A percentile compares a stretch with the other conserved stretches of the same genome.
Evolutionary conservation across 768 basidiomycete genomes (phyloP).

Genomic region (Boletus rufocinnamomeus): DNA sequence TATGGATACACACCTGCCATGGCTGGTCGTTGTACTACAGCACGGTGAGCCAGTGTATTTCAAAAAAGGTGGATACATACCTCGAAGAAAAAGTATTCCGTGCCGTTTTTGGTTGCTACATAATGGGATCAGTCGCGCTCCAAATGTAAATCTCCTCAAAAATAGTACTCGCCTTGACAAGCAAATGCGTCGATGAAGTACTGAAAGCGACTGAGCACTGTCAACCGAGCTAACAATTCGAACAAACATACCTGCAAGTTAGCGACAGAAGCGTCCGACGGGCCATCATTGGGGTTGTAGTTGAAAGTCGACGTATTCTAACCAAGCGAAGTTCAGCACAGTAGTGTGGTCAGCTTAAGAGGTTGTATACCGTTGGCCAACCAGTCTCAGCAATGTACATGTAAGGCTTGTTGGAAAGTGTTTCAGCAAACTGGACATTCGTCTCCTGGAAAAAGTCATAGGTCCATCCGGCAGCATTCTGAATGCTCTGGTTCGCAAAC

Average conservation of each 20-base stretch:
- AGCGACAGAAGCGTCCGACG: constrained; percentile 57
- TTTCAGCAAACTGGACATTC: constrained; percentile 59
- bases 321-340: constrained; percentile 6
- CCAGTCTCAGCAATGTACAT: constrained; percentile 97
- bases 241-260: constrained; percentile 54
- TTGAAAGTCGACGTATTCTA: constrained; percentile 59
- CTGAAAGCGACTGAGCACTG: constrained; percentile 38
- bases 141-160: background rate
- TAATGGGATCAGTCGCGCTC: constrained; percentile 8
- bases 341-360: background rate
- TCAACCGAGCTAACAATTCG: background rate
- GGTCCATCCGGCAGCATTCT: constrained; percentile 80
- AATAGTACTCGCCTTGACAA: constrained; percentile 45
- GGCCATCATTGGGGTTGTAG: constrained; percentile 64
- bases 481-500: constrained; percentile 81
- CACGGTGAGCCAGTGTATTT: constrained; percentile 1
- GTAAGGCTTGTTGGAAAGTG: constrained; percentile 66
- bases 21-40: constrained; percentile 69
- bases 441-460: constrained; percentile 68
- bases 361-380: constrained; percentile 66
- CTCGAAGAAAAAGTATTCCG: constrained; percentile 89
- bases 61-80: constrained; percentile 33
- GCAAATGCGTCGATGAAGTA: constrained; percentile 84
- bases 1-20: constrained; percentile 63
- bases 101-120: constrained; percentile 72